Evolutionary conservation across 441 rosid species (phyloP).

Genomic region (Populus tomentosa): DNA sequence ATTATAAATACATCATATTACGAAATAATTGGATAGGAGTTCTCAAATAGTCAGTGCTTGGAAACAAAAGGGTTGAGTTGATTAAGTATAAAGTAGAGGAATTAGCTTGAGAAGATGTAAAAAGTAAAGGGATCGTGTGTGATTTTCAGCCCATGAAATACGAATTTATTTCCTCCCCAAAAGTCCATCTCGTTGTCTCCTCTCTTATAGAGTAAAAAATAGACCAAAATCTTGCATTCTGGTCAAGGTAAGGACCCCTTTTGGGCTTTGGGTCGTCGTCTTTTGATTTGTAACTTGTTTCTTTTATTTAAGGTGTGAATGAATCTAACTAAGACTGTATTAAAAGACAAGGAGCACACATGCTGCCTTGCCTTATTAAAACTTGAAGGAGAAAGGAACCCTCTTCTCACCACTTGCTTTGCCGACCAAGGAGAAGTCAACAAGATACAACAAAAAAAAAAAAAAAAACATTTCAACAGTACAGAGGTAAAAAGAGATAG

Average conservation of each 20-base stretch:
- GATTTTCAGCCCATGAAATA: neutral
- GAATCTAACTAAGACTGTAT: neutral
- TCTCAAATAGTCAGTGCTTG: neutral
- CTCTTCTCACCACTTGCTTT: too few relatives aligned
- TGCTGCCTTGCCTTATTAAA: neutral
- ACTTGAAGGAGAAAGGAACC: neutral
- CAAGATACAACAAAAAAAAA: neutral
- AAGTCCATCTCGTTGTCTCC: neutral
- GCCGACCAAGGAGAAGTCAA: neutral
- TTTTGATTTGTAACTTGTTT: neutral
- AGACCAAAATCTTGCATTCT: neutral
- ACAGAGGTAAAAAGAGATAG: too few relatives aligned
- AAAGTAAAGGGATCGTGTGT: neutral
- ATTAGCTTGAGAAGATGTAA: too few relatives aligned
- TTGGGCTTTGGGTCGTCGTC: neutral
- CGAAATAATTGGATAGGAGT: neutral
- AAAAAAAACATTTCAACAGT: too few relatives aligned
- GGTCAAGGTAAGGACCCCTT: neutral
- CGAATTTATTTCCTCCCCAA: neutral
- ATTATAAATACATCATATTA: too few relatives aligned
- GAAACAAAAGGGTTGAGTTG: neutral
- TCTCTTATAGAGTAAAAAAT: neutral
- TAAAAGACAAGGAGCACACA: neutral
- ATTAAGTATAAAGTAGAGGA: neutral
- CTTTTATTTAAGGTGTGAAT: neutral